Conservation (phyloP, 2,329 filamentous ascomycete species). For the Neofusicoccum kwambonambiense region DNA sequence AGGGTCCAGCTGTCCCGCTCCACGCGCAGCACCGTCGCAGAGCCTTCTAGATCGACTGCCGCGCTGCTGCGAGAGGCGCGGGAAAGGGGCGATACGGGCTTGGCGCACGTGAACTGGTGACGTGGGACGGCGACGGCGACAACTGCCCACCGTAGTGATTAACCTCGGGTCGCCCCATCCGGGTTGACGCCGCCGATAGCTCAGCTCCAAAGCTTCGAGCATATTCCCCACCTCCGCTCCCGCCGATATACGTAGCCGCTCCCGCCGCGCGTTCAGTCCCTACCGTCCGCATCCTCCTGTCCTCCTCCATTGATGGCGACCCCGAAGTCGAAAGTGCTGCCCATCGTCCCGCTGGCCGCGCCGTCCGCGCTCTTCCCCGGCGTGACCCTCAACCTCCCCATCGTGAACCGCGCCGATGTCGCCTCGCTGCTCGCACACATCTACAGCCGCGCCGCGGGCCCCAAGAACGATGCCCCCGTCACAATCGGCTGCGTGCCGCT, state of each 20-base stretch:
- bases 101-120: background rate
- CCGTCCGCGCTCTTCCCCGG: constrained; percentile 83
- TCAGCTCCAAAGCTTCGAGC: constrained; percentile 3
- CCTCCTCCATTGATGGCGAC: constrained; percentile 19
- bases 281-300: background rate
- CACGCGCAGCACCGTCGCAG: no score
- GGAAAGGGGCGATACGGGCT: background rate
- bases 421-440: constrained; percentile 82
- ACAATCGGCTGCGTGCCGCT: constrained; percentile 87
- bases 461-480: constrained; percentile 65
- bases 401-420: constrained; percentile 82
- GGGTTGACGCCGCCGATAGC: background rate
- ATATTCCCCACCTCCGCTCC: constrained; percentile 11
- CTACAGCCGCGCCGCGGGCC: constrained; percentile 70
- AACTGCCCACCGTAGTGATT: background rate
- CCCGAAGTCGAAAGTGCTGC: constrained; percentile 51
- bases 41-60: no score
- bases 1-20: no score
- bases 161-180: background rate
- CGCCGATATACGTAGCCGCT: background rate
- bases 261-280: background rate
- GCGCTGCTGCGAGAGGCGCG: background rate
- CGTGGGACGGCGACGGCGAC: background rate
- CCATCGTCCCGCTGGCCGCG: constrained; percentile 78
- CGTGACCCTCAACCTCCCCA: constrained; percentile 78